Percentiles rank a stretch among this genome's conserved stretches.
phyloP scores from a whole-genome alignment of 1,139 yeast species.

The Lodderomyces jiufengensis region DNA sequence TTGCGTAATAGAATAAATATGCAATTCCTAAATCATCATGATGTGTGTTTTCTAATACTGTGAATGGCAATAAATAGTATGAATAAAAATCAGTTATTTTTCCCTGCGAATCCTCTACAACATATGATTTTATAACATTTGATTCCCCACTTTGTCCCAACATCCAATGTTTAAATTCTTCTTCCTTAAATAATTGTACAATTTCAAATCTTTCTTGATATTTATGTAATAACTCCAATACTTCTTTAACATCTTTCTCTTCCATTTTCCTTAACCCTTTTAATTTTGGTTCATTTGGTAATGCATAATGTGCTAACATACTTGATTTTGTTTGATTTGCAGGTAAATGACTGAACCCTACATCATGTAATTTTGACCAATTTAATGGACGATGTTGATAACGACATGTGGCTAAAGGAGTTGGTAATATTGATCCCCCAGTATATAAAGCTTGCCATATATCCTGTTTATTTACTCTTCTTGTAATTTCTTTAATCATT shows the following conservation, averaged over 20 bases:
- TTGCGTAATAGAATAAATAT: constrained; percentile 85
- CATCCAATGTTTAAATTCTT: constrained; percentile 82
- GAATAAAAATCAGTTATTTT: constrained; percentile 84
- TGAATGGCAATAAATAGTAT: constrained; percentile 83
- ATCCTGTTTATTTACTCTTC: constrained; percentile 78
- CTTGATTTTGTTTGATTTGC: constrained; percentile 69
- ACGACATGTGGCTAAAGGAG: constrained; percentile 87
- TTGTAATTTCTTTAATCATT: constrained; percentile 86
- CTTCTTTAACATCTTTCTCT: constrained; percentile 60
- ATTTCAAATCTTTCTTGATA: constrained; percentile 73
- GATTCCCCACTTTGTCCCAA: constrained; percentile 37
- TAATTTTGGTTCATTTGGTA: constrained; percentile 58
- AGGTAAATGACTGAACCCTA: constrained; percentile 83
- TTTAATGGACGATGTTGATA: constrained; percentile 93
- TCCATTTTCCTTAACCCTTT: constrained; percentile 66
- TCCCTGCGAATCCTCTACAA: constrained; percentile 65
- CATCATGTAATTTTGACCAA: constrained; percentile 86
- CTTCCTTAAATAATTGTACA: constrained; percentile 62
- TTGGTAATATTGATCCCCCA: constrained; percentile 86
- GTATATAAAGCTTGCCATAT: constrained; percentile 98
- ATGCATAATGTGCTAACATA: constrained; percentile 76
- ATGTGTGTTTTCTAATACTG: constrained; percentile 66
- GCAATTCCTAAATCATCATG: constrained; percentile 80
- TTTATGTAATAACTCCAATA: constrained; percentile 51
- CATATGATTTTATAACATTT: constrained; percentile 72